Conservation (phyloP, 1,284 basidiomycete genomes). For the Cryptococcus deneoformans region DNA sequence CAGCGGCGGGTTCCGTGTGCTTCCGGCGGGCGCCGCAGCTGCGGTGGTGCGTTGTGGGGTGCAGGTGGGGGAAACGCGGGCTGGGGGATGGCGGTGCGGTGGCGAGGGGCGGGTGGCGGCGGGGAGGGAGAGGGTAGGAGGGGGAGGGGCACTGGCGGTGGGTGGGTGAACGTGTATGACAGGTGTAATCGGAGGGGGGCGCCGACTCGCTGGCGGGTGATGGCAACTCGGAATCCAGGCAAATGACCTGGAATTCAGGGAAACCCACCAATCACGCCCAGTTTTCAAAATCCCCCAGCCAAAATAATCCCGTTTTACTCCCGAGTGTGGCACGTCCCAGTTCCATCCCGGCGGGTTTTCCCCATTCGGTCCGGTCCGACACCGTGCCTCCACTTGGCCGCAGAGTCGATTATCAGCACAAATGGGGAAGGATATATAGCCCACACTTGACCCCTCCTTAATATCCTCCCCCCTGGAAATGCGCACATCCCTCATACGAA, state of each 20-base stretch:
- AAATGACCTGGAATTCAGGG: background rate
- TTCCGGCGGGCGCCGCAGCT: background rate
- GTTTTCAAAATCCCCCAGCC: background rate
- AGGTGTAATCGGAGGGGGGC: too few relatives aligned
- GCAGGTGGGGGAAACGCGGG: too few relatives aligned
- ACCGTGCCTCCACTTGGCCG: background rate
- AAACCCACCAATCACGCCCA: background rate
- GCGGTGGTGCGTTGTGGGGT: too few relatives aligned
- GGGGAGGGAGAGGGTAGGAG: too few relatives aligned
- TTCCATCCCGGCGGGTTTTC: background rate
- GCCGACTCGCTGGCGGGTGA: background rate
- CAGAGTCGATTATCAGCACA: too few relatives aligned
- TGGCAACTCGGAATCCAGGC: background rate
- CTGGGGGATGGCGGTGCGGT: too few relatives aligned
- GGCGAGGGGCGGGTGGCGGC: too few relatives aligned
- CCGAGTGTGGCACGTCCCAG: background rate
- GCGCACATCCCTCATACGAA: background rate
- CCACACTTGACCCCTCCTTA: background rate
- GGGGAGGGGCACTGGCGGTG: too few relatives aligned
- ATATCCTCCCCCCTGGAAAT: background rate
- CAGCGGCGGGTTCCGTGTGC: background rate
- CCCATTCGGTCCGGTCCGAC: background rate
- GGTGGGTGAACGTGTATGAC: too few relatives aligned
- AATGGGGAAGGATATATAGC: too few relatives aligned
- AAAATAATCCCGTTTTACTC: background rate